Conservation (phyloP, 2,329 filamentous ascomycete species). For the Arachnomyces sp. region DNA sequence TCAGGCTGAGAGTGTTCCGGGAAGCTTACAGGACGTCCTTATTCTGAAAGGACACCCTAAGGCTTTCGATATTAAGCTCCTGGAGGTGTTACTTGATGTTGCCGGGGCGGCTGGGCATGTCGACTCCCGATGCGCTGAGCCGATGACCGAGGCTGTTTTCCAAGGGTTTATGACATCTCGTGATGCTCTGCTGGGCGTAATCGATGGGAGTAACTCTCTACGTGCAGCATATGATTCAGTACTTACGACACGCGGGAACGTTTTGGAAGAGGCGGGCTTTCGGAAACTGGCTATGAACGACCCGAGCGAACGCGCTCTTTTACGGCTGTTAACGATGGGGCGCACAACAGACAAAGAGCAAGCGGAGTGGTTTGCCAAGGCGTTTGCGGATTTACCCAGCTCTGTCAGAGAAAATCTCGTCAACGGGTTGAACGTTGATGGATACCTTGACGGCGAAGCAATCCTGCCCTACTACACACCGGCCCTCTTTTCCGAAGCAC, state of each 20-base stretch:
- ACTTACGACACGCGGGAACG: constrained; percentile 20
- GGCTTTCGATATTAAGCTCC: constrained; percentile 28
- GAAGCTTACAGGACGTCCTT: constrained; percentile 21
- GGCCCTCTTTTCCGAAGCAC: constrained; percentile 24
- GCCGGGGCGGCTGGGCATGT: constrained; percentile 30
- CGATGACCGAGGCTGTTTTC: constrained; percentile 26
- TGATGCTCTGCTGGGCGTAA: constrained; percentile 23
- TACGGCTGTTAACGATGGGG: constrained; percentile 31
- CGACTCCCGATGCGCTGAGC: constrained; percentile 23
- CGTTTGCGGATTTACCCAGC: constrained; percentile 19
- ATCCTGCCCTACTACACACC: constrained; percentile 34
- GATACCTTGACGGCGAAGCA: constrained; percentile 24
- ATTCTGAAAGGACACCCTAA: constrained; percentile 17
- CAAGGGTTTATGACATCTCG: constrained; percentile 24
- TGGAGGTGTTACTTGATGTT: constrained; percentile 32
- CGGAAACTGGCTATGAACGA: constrained; percentile 18
- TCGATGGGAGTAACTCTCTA: constrained; percentile 14
- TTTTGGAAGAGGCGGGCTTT: constrained; percentile 23
- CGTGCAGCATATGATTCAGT: constrained; percentile 27
- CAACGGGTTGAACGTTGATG: constrained; percentile 27
- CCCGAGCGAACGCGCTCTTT: constrained; percentile 24
- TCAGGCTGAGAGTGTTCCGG: constrained; percentile 30
- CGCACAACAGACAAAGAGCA: constrained; percentile 21
- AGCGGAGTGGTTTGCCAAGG: constrained; percentile 23
- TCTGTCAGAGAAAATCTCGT: constrained; percentile 17